phyloP scores from a whole-genome alignment of 2,329 filamentous ascomycete genomes.

The Pseudocercospora ulei region DNA sequence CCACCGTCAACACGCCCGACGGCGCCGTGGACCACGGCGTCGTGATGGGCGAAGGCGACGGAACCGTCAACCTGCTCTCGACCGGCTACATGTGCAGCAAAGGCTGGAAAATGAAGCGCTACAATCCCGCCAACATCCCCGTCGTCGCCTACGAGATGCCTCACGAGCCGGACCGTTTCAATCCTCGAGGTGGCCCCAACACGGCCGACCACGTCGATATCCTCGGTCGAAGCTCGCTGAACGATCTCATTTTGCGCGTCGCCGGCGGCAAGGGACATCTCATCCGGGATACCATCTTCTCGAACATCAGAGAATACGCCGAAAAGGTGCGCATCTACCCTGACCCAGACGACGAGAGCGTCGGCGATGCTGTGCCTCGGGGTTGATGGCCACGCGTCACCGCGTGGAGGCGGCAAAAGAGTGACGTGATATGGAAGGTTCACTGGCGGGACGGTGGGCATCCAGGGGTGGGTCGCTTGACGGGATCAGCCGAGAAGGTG shows the following conservation, averaged over 20 bases:
- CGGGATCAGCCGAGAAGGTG: no score
- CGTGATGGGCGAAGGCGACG: conserved; percentile 91
- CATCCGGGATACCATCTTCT: conserved; percentile 68
- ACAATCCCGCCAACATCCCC: conserved; percentile 75
- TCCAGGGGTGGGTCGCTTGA: no score
- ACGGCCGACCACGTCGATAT: conserved; percentile 93
- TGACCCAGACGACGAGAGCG: conserved; percentile 17
- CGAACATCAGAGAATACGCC: conserved; percentile 72
- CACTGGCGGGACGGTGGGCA: no score
- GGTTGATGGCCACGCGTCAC: no score
- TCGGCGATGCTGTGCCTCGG: conserved; percentile 8
- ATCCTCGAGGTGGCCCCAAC: conserved; percentile 61
- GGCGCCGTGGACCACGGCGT: conserved; percentile 67
- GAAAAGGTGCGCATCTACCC: conserved; percentile 51
- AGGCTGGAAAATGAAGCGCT: conserved; percentile 87
- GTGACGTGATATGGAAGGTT: no score
- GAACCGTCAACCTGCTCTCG: conserved; percentile 86
- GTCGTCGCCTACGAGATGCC: conserved; percentile 90
- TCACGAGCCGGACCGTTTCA: conserved; percentile 88
- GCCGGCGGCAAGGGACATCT: conserved; percentile 74
- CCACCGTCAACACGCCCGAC: conserved; percentile 57
- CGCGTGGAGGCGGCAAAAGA: no score
- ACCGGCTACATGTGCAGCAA: conserved; percentile 94
- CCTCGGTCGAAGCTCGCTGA: conserved; percentile 74
- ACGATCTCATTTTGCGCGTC: conserved; percentile 78